Evolutionary conservation across 2,329 filamentous ascomycete genomes (phyloP).

Genomic region (Aspergillus costaricaensis): DNA sequence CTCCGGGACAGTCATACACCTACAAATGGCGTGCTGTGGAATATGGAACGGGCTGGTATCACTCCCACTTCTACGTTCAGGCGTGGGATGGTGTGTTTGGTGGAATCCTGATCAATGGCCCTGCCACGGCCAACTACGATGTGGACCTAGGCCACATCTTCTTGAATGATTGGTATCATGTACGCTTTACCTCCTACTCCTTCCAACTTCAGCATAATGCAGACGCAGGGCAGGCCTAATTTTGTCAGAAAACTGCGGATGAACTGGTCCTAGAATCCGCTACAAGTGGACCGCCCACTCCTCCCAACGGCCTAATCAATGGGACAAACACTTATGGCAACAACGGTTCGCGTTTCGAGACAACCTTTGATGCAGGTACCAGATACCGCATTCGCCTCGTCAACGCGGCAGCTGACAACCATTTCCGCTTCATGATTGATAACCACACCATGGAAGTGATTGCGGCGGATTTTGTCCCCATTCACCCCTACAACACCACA

Average conservation of each 20-base stretch:
- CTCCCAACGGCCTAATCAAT: background rate
- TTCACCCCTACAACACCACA: slow-evolving; percentile 62
- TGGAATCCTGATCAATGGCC: background rate
- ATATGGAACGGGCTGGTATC: slow-evolving; percentile 39
- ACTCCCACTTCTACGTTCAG: slow-evolving; percentile 40
- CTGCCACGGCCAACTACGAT: background rate
- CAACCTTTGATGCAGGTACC: background rate
- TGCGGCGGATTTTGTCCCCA: slow-evolving; percentile 63
- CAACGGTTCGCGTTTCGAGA: background rate
- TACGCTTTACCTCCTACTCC: background rate
- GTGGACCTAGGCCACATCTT: background rate
- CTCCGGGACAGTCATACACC: slow-evolving; percentile 38
- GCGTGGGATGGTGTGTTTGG: slow-evolving; percentile 54
- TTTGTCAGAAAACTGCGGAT: background rate
- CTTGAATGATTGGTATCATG: background rate
- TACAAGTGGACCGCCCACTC: background rate
- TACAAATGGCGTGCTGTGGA: slow-evolving; percentile 41
- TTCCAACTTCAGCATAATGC: too few relatives aligned
- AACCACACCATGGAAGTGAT: slow-evolving; percentile 65
- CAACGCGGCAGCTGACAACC: background rate
- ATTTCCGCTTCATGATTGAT: slow-evolving; percentile 48
- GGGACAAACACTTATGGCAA: background rate
- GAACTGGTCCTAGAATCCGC: background rate
- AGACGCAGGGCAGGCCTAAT: too few relatives aligned
- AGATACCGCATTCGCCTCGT: background rate